Percentiles rank a stretch among this genome's conserved stretches.
Evolutionary conservation across 2,329 filamentous ascomycete genomes (phyloP).

Genomic region (Helminthosporium solani): DNA sequence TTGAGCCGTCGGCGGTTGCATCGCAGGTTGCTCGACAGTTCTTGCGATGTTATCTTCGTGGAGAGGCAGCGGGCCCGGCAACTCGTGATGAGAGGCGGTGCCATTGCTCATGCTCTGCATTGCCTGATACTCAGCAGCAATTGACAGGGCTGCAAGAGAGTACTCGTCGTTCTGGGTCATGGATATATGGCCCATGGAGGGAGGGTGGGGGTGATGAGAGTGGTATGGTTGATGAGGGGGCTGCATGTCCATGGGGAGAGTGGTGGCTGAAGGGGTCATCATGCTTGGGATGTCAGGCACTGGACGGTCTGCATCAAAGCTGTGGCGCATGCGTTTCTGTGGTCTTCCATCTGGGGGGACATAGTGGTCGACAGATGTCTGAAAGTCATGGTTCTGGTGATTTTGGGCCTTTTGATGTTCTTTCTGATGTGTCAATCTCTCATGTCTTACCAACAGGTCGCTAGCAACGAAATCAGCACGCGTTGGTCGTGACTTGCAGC

Average conservation of each 20-base stretch:
- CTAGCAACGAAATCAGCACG: constrained; percentile 21
- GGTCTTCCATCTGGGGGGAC: constrained; percentile 19
- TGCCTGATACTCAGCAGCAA: constrained; percentile 46
- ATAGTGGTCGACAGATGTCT: constrained; percentile 9
- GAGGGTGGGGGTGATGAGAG: constrained; percentile 13
- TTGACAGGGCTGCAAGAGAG: constrained; percentile 43
- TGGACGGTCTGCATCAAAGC: constrained; percentile 24
- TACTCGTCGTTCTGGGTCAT: constrained; percentile 30
- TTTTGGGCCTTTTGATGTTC: constrained; percentile 10
- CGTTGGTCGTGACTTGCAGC: background rate
- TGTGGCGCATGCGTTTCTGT: constrained; percentile 29
- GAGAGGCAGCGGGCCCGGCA: constrained; percentile 14
- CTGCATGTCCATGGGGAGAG: constrained; percentile 20
- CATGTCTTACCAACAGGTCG: constrained; percentile 45
- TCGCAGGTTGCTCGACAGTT: constrained; percentile 15
- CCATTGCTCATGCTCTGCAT: constrained; percentile 32
- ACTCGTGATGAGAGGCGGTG: constrained; percentile 10
- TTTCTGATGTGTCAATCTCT: constrained; percentile 42
- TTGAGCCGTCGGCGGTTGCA: constrained; percentile 6
- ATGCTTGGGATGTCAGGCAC: constrained; percentile 32
- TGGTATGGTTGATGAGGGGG: constrained; percentile 14
- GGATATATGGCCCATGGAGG: constrained; percentile 15
- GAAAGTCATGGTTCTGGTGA: constrained; percentile 8
- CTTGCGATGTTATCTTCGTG: constrained; percentile 15
- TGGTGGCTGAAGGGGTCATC: constrained; percentile 22